Percentiles rank a stretch among this genome's conserved stretches.
These are phyloP conservation scores for Soucietia sequanensis DNA, from an alignment of 805 yeast species.

Conservation along the genomic window DNA sequence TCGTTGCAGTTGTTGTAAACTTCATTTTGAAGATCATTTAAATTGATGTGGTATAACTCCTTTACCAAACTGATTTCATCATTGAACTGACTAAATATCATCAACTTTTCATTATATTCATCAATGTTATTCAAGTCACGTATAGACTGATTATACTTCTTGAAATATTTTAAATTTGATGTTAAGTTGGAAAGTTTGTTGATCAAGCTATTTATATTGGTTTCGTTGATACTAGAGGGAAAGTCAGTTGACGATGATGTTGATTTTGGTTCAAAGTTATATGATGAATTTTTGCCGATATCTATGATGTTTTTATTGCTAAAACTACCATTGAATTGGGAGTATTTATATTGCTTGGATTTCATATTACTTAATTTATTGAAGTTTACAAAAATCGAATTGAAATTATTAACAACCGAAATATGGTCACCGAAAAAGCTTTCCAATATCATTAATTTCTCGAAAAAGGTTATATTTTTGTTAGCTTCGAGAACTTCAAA, in stretches of 20 bases:
- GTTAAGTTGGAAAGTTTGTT: slow-evolving; percentile 29
- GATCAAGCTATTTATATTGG: slow-evolving; percentile 25
- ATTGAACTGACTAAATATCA: slow-evolving; percentile 35
- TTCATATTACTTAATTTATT: slow-evolving; percentile 9
- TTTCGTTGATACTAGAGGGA: slow-evolving; percentile 5
- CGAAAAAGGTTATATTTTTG: slow-evolving; percentile 7
- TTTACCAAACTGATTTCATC: slow-evolving; percentile 28
- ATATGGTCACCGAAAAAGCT: slow-evolving; percentile 23
- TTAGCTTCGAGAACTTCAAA: slow-evolving; percentile 1
- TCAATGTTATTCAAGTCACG: slow-evolving; percentile 20
- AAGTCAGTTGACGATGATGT: slow-evolving; percentile 2
- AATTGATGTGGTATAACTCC: slow-evolving; percentile 28
- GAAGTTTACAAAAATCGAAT: slow-evolving; percentile 26
- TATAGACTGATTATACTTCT: slow-evolving; percentile 36
- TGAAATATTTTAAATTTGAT: slow-evolving; percentile 35
- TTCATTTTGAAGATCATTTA: slow-evolving; percentile 24
- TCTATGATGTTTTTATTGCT: slow-evolving; percentile 17
- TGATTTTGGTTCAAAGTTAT: background rate
- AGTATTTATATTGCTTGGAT: slow-evolving; percentile 1
- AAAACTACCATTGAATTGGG: slow-evolving; percentile 1
- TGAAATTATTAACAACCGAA: slow-evolving; percentile 18
- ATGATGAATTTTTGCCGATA: slow-evolving; percentile 1
- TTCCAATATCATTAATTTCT: slow-evolving; percentile 17
- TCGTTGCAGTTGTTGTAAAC: slow-evolving; percentile 7
- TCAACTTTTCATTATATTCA: slow-evolving; percentile 35